phyloP scores from a whole-genome alignment of 176 grass and related monocot genomes.

The Tuctoria greenei region DNA sequence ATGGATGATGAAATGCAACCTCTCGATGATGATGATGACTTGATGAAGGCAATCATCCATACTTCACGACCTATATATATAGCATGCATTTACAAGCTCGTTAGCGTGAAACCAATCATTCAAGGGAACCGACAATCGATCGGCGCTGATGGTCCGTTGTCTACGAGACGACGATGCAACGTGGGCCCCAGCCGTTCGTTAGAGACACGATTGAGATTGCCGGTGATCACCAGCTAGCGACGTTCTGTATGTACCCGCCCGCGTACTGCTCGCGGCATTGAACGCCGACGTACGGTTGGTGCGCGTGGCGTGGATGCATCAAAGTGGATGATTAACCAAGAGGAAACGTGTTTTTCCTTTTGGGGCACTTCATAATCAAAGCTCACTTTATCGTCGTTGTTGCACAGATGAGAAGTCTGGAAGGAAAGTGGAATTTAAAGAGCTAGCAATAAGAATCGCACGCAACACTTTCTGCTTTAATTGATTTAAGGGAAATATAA shows the following conservation, averaged over 20 bases:
- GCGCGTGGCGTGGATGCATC: not conserved
- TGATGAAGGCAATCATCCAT: not conserved
- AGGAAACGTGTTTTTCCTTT: not conserved
- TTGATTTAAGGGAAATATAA: not conserved
- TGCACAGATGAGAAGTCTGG: not conserved
- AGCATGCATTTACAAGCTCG: conserved; percentile 17
- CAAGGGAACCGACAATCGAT: too few relatives aligned
- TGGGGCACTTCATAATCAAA: not conserved
- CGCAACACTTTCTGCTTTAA: not conserved
- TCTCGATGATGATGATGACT: too few relatives aligned
- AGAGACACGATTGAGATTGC: not conserved
- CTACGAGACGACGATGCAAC: too few relatives aligned
- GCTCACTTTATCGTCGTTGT: not conserved
- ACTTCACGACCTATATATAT: not conserved
- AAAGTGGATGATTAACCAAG: not conserved
- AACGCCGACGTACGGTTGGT: conserved; percentile 23
- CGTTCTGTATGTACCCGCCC: not conserved
- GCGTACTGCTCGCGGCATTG: conserved; percentile 3
- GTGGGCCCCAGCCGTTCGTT: conserved; percentile 19
- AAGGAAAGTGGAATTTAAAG: not conserved
- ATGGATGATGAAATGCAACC: too few relatives aligned
- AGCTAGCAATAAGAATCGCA: not conserved
- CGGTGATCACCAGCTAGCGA: not conserved
- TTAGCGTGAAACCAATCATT: not conserved
- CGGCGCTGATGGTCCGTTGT: too few relatives aligned